Evolutionary conservation across 1,139 yeast genomes (phyloP).

Genomic region (Geotrichum phurueaensis): DNA sequence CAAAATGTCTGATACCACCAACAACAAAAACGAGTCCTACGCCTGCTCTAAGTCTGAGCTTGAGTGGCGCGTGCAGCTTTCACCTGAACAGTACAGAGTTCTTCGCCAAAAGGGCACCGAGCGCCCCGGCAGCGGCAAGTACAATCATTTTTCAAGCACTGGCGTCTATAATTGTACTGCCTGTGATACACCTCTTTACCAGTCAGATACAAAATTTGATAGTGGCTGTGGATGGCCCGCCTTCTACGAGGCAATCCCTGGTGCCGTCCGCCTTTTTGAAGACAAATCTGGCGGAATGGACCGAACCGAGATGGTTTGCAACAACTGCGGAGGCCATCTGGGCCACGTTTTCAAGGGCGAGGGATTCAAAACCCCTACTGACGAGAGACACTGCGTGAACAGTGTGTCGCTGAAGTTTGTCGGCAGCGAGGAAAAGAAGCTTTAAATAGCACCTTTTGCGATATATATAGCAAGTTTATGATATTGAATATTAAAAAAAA

Average conservation of each 20-base stretch:
- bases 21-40: conserved; percentile 8
- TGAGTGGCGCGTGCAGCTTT: conserved; percentile 77
- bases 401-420: conserved; percentile 69
- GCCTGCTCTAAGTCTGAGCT: conserved; percentile 43
- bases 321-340: conserved; percentile 85
- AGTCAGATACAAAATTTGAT: conserved; percentile 72
- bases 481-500: background rate
- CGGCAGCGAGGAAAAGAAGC: conserved; percentile 3
- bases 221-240: conserved; percentile 99
- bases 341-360: conserved; percentile 97
- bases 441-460: background rate
- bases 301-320: conserved; percentile 83
- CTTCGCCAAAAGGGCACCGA: conserved; percentile 81
- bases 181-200: conserved; percentile 73
- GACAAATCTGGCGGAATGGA: conserved; percentile 69
- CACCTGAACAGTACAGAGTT: conserved; percentile 74
- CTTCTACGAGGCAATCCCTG: conserved; percentile 83
- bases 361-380: conserved; percentile 83
- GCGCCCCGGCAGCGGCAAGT: conserved; percentile 72
- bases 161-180: conserved; percentile 85
- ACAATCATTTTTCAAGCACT: conserved; percentile 42
- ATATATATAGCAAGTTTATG: background rate
- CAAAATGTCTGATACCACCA: background rate
- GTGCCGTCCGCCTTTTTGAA: conserved; percentile 54
- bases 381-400: conserved; percentile 92